Evolutionary conservation across 306 rosid species (phyloP), one percentile per base, ranked within the genome.

Genomic region (Ziziphus jujuba): DNA sequence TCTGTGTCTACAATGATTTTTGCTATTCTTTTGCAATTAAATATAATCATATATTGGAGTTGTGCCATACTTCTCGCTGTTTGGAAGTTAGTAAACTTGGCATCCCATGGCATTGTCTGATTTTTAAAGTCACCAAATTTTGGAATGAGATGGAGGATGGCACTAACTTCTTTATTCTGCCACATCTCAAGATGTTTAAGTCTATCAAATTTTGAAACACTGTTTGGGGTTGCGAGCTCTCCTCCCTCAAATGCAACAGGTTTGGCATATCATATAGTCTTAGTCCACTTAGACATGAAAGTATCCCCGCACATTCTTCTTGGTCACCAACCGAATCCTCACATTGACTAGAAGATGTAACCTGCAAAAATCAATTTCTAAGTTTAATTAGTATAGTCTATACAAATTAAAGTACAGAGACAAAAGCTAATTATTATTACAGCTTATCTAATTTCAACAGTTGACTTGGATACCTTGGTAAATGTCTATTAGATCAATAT

Each of bases 201-300:
- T 20, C 36, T 28, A 28, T 28, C 33, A 28, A 28, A 28, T 28
- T 28, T 28, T 28, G 33, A 28, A 28, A 28, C 1, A 1, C 45
- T 40, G 45, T 40, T 40, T 40, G 45, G 2, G 45, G 45, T 2
- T 8, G 45, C 48, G 51, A n/a, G 23, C 56, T 61, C 50, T 62
- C 51, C 16, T 20, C 59, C 72, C 8, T 57, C 61, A 44, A 22
- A 52, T 11, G 28, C 22, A 65, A 19, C 50, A 67, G 67, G 3
- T 33, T 19, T 6, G 7, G 21, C 24, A 58, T 22, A 7, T 0
- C 0, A 0, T 0, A 0, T 2, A 72, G 19, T 0, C 0, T 0
- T 25, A 67, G 54, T 2, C 0, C 2, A 61, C 14, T 57, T 24
- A 75, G 45, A 11, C n/a, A 17, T 45, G n/a, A 2, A 6, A 65